These are phyloP conservation scores for Fomitopsis serialis DNA, from an alignment of 768 basidiomycete genomes.

Conservation along the genomic window DNA sequence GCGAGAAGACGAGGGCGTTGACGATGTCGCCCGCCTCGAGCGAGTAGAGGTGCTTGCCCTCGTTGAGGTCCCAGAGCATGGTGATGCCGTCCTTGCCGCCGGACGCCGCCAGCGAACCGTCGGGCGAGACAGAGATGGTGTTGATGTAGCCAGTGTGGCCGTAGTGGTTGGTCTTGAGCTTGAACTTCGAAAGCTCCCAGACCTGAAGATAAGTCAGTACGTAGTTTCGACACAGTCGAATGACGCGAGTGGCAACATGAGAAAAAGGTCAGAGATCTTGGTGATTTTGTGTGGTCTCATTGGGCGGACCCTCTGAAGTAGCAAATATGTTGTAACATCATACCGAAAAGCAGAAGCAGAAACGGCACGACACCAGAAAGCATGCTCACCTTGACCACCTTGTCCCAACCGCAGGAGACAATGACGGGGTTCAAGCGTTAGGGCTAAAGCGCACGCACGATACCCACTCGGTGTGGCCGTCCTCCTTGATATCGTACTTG, in stretches of 20 bases:
- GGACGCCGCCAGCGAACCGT: slow-evolving; percentile 97
- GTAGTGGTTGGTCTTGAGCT: slow-evolving; percentile 99
- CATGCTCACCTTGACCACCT: slow-evolving; percentile 92
- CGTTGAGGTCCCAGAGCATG: slow-evolving; percentile 99
- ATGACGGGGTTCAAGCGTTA: slow-evolving; percentile 95
- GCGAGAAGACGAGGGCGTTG: slow-evolving; percentile 99
- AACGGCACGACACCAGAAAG: background rate
- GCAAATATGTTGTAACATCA: slow-evolving; percentile 28
- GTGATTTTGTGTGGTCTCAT: slow-evolving; percentile 31
- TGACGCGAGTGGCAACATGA: background rate
- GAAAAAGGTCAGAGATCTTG: slow-evolving; percentile 27
- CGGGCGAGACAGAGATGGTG: slow-evolving; percentile 96
- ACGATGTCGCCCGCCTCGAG: slow-evolving; percentile 97
- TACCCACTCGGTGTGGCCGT: slow-evolving; percentile 98
- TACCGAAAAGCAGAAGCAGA: slow-evolving; percentile 5
- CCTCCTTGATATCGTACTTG: slow-evolving; percentile 99
- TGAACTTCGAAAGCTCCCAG: slow-evolving; percentile 99
- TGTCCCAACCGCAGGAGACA: slow-evolving; percentile 99
- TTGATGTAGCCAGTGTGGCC: slow-evolving; percentile 99
- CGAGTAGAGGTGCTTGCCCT: slow-evolving; percentile 99
- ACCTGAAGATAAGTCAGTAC: slow-evolving; percentile 49
- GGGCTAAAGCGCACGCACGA: slow-evolving; percentile 99
- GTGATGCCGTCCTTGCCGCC: slow-evolving; percentile 99
- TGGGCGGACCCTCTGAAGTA: slow-evolving; percentile 28
- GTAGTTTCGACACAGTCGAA: background rate